Base-by-base conservation (phyloP, 129 eudicot genomes). In the Helichrysum umbraculigerum region DNA sequence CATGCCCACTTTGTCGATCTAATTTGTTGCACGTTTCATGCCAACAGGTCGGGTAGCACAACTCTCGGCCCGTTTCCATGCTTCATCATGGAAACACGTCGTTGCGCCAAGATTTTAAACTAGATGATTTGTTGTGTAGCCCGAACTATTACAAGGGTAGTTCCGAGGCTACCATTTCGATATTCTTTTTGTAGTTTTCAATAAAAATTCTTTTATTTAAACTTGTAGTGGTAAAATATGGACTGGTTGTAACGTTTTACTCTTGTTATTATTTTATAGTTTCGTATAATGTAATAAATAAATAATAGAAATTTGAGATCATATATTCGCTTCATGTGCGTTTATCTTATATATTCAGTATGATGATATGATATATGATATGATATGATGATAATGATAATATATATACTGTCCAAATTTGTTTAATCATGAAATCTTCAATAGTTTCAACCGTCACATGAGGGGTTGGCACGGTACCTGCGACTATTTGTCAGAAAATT, bases 1-100 rank as follows among this genome's bases (percentile, higher is more conserved):
- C 91, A 3, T 89, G 96, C 70, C 96, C 96, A 4, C 83, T 89
- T 59, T 89, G 96, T 22, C 71, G 96, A 73, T 80, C 88, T 29
- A 83, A 58, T 6, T 61, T 89, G 62, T 63, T 73, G 70, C 66
- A 75, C 25, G 62, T 29, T 19, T 61, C 76, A n/a, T 76, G 80
- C 78, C 70, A 69, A 73, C 52, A 34, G 4, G 16, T 34, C 7
- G 10, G 4, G 66, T 78, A 71, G 52, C 42, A 8, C 28, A 44
- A 33, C 29, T 1, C 0, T 68, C 14, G 7, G 47, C 47, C 12
- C 47, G 12, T 10, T 41, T 9, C 47, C 47, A n/a, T n/a, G n/a
- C n/a, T n/a, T n/a, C n/a, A n/a, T n/a, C n/a, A n/a, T n/a, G n/a
- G n/a, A n/a, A n/a, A n/a, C n/a, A 41, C 0, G 14, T 57, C 32